Conservation (phyloP, 352 stramenopile species). For the Phytophthora pluvialis region DNA sequence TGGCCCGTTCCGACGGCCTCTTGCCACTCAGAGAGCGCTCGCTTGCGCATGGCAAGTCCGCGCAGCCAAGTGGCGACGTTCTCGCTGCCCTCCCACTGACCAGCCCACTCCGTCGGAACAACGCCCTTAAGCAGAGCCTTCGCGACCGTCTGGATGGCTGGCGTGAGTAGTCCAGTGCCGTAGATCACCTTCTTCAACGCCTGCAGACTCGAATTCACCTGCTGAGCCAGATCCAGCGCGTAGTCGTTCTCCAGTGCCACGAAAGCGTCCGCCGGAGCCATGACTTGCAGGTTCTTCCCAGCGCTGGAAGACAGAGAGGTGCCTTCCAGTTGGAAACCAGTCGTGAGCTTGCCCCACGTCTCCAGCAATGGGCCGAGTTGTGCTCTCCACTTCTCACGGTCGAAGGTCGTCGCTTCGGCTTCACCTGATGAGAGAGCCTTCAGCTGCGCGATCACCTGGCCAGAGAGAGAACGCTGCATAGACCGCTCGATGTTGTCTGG, state of each 20-base stretch:
- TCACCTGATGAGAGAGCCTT: conserved; percentile 81
- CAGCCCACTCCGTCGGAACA: conserved; percentile 83
- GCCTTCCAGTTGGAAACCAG: conserved; percentile 59
- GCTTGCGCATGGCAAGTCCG: conserved; percentile 74
- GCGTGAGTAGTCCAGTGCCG: conserved; percentile 90
- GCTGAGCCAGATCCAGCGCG: conserved; percentile 68
- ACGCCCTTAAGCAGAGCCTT: conserved; percentile 72
- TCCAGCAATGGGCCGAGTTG: conserved; percentile 91
- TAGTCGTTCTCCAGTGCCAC: conserved; percentile 91
- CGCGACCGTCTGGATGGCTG: conserved; percentile 84
- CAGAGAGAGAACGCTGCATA: conserved; percentile 90
- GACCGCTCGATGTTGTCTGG: conserved; percentile 95
- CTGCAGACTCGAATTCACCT: conserved; percentile 78
- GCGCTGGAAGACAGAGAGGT: conserved; percentile 16
- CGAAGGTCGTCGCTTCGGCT: conserved; percentile 75
- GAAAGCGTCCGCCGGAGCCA: conserved; percentile 90
- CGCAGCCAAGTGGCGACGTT: conserved; percentile 81
- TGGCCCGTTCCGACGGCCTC: conserved; percentile 60
- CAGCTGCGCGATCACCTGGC: conserved; percentile 87
- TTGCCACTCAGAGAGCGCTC: conserved; percentile 88
- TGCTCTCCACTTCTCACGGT: conserved; percentile 91
- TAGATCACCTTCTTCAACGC: conserved; percentile 92
- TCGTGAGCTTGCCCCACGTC: conserved; percentile 88
- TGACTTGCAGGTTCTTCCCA: conserved; percentile 47
- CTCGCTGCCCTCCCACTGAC: conserved; percentile 85